Base-by-base conservation (phyloP, 2,329 filamentous ascomycete genomes). In the Colletotrichum destructivum region DNA sequence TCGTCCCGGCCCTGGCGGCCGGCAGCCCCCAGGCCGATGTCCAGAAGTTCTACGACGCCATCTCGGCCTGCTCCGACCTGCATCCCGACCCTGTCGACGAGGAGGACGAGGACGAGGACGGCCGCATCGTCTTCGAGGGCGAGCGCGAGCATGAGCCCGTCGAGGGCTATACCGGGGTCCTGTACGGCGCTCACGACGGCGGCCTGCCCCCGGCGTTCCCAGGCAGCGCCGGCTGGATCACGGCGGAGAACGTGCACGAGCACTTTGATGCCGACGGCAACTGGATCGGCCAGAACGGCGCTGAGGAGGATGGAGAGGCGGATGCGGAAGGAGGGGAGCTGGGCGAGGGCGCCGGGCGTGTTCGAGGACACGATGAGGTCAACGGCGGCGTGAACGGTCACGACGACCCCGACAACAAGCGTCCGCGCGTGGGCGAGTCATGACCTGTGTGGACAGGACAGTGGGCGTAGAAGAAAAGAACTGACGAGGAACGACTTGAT, bases 181-280 rank as follows among this genome's bases (percentile, higher is more conserved):
- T 89, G 62, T 82, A 81, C 49, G 88, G 87, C 18, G 80, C 81
- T 15, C 75, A 76, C 7, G 82, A 84, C 66, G 88, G 88, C 0
- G 87, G 86, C 2, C 78, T 92, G 31, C 90, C 90, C n/a, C 90
- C 90, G 2, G 88, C 91, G 0, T 89, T 93, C 80, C 92, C 93
- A 0, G 93, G 93, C 1, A 94, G 92, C 61, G 89, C 89, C 0
- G 93, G 93, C 0, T 96, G 93, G 93, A 95, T 98, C 78, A 98
- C 96, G 18, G 93, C 94, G 11, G 96, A 98, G 68, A 98, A 98
- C 77, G 91, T 97, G 79, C 87, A 92, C 74, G 89, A 97, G 75
- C 97, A 91, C 78, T 93, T 96, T 81, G 93, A 96, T 76, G 91
- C 88, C 73, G 88, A 95, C 11, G 94, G 94, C 3, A 95, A 96